A percentile compares a stretch with the other conserved stretches of the same genome.
Evolutionary conservation across 2,329 filamentous ascomycete genomes (phyloP).

Genomic region (Monosporascus cannonballus): DNA sequence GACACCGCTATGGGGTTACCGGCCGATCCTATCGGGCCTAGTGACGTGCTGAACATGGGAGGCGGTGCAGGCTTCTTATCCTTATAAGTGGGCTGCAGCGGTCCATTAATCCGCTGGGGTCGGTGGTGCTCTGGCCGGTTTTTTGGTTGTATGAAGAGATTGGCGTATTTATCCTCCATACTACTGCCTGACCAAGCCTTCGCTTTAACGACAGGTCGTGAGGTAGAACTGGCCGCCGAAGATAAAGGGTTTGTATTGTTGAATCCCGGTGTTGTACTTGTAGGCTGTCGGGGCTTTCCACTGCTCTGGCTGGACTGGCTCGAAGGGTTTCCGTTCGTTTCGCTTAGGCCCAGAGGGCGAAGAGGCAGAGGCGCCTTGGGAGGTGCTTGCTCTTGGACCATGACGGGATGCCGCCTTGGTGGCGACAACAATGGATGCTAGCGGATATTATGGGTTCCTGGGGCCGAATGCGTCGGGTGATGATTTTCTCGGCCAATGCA

Average conservation of each 20-base stretch:
- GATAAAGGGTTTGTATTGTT: slow-evolving; percentile 6
- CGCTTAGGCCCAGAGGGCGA: slow-evolving; percentile 31
- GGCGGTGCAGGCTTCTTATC: slow-evolving; percentile 41
- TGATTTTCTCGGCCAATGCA: neutral
- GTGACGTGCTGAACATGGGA: slow-evolving; percentile 42
- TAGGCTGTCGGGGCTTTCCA: slow-evolving; percentile 8
- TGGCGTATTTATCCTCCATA: slow-evolving; percentile 47
- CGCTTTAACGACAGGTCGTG: slow-evolving; percentile 21
- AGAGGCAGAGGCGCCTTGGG: slow-evolving; percentile 33
- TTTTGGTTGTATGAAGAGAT: slow-evolving; percentile 48
- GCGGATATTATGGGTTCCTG: neutral
- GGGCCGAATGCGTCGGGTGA: neutral
- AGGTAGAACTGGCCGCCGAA: slow-evolving; percentile 4
- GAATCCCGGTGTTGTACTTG: slow-evolving; percentile 10
- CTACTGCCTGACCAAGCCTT: slow-evolving; percentile 15
- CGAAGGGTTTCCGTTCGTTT: slow-evolving; percentile 14
- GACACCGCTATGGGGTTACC: slow-evolving; percentile 23
- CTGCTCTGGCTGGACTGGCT: slow-evolving; percentile 10
- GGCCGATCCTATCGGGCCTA: slow-evolving; percentile 19
- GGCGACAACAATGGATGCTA: slow-evolving; percentile 6
- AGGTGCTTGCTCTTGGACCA: slow-evolving; percentile 43
- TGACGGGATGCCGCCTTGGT: slow-evolving; percentile 17
- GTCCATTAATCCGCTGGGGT: slow-evolving; percentile 41
- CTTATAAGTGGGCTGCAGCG: slow-evolving; percentile 39
- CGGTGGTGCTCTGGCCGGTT: slow-evolving; percentile 53